Evolutionary conservation across 305 asterid species (phyloP).

Genomic region (Fraxinus albicans): DNA sequence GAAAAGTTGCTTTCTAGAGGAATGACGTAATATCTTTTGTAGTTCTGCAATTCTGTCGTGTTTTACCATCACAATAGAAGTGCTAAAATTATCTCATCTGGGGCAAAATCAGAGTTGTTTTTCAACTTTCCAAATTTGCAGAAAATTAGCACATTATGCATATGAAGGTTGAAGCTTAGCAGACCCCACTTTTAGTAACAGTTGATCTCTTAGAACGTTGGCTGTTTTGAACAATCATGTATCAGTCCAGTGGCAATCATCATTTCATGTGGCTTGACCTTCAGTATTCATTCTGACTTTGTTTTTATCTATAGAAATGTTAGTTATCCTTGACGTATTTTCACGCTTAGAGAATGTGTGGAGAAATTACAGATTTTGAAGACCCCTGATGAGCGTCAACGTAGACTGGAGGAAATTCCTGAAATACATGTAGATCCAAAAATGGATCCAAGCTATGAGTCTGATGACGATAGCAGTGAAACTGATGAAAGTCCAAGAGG

Average conservation of each 20-base stretch:
- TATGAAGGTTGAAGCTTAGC: not conserved
- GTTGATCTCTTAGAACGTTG: not conserved
- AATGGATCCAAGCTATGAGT: conserved; percentile 93
- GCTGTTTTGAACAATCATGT: not conserved
- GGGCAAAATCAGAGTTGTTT: not conserved
- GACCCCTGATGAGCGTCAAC: conserved; percentile 96
- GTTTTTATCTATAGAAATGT: not conserved
- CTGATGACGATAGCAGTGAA: conserved; percentile 78
- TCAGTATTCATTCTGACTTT: conserved; percentile 1
- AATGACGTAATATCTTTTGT: not conserved
- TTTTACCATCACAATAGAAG: not conserved
- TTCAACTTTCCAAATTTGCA: not conserved
- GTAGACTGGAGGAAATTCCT: conserved; percentile 85
- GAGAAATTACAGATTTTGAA: conserved; percentile 90
- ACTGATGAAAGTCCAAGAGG: conserved; percentile 73
- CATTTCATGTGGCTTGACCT: conserved; percentile 15
- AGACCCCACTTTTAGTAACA: not conserved
- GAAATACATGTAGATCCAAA: conserved; percentile 87
- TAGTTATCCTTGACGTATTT: conserved; percentile 60
- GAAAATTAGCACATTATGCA: not conserved
- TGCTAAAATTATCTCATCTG: conserved; percentile 1
- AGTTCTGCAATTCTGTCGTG: not conserved
- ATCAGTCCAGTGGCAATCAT: conserved; percentile 3
- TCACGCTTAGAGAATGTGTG: conserved; percentile 97
- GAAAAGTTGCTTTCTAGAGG: not conserved